phyloP scores from a whole-genome alignment of 129 eudicot species.

The Flaveria brownii region DNA sequence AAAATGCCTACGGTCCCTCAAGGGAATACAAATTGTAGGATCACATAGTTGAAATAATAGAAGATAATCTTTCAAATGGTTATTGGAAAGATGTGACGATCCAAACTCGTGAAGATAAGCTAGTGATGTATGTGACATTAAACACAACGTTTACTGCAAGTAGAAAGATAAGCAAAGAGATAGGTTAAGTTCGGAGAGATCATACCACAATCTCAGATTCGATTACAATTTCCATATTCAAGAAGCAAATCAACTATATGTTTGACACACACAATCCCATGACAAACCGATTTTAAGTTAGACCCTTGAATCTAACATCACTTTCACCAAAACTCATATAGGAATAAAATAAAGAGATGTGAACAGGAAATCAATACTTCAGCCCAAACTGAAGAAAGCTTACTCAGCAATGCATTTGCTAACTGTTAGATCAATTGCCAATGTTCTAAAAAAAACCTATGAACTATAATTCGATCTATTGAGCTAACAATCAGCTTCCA shows the following conservation, averaged over 20 bases:
- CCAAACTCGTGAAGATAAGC: background rate
- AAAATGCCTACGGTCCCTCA: background rate
- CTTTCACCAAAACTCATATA: background rate
- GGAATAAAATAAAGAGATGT: background rate
- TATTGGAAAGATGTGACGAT: background rate
- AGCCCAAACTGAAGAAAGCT: background rate
- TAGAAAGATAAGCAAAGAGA: background rate
- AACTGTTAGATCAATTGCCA: background rate
- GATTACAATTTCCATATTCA: background rate
- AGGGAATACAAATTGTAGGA: background rate
- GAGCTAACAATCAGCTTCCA: constrained; percentile 20
- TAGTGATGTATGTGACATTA: background rate
- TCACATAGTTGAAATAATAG: background rate
- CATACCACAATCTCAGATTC: background rate
- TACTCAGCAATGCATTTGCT: background rate
- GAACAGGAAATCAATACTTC: background rate
- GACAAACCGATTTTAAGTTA: too few species aligned
- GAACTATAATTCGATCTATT: background rate
- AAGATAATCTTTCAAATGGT: background rate
- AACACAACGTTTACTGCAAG: background rate
- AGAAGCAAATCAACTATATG: background rate
- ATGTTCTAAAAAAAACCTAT: background rate
- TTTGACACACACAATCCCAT: background rate
- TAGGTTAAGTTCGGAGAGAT: too few species aligned
- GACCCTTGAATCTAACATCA: background rate